Percentiles rank a stretch among this genome's conserved stretches.
Conservation (phyloP, 352 stramenopile species). For the Phytophthora niederhauseri region DNA sequence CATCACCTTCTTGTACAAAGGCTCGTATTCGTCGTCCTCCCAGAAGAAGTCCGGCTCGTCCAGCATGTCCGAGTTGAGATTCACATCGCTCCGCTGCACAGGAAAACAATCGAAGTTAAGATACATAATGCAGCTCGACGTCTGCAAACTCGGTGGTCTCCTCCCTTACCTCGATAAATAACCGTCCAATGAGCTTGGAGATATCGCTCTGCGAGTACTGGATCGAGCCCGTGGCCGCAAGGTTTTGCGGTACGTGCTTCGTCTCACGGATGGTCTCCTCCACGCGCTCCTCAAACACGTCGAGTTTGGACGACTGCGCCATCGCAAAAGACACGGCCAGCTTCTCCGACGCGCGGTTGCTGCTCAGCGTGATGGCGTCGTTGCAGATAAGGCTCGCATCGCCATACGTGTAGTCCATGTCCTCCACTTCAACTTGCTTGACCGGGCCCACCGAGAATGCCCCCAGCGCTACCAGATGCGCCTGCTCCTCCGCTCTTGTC, state of each 20-base stretch:
- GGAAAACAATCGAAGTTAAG: constrained; percentile 27
- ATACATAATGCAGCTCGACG: not conserved
- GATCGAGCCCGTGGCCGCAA: constrained; percentile 90
- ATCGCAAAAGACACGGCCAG: constrained; percentile 94
- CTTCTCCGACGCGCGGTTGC: constrained; percentile 86
- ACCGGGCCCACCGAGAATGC: constrained; percentile 72
- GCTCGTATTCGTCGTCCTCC: constrained; percentile 94
- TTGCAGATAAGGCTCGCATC: constrained; percentile 73
- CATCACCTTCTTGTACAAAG: constrained; percentile 91
- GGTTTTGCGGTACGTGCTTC: constrained; percentile 89
- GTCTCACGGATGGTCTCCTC: constrained; percentile 89
- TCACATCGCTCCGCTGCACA: constrained; percentile 89
- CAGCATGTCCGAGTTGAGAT: constrained; percentile 95
- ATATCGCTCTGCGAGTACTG: constrained; percentile 92
- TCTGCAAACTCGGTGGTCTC: not conserved
- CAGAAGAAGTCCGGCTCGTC: constrained; percentile 96
- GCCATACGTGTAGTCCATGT: constrained; percentile 91
- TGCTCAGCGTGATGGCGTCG: constrained; percentile 87
- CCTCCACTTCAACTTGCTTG: constrained; percentile 88
- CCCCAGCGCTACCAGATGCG: constrained; percentile 62
- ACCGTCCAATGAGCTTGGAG: constrained; percentile 90
- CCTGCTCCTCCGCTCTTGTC: constrained; percentile 78
- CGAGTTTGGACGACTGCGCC: constrained; percentile 93
- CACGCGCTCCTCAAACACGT: constrained; percentile 92
- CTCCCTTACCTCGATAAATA: constrained; percentile 84